Percentiles rank a stretch among this genome's conserved stretches.
These are phyloP conservation scores for Pseudevernia furfuracea DNA, from an alignment of 495 filamentous ascomycete species.

Conservation along the genomic window DNA sequence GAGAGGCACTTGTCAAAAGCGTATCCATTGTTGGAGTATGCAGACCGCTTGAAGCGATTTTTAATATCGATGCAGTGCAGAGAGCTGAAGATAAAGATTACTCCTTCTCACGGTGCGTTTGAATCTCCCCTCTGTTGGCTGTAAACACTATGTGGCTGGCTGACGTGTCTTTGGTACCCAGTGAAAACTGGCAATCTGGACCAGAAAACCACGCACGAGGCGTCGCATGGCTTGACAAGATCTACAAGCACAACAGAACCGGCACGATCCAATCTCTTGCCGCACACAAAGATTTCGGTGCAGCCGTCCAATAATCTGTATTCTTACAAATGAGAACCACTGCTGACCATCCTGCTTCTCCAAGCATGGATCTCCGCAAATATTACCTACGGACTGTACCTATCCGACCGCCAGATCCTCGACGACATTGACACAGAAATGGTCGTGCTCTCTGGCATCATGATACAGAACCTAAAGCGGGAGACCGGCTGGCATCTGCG, in stretches of 20 bases:
- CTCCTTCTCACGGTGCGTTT: conserved; percentile 35
- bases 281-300: conserved; percentile 45
- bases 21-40: conserved; percentile 46
- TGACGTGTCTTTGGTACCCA: neutral
- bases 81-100: conserved; percentile 46
- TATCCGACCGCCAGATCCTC: conserved; percentile 47
- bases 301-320: neutral
- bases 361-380: conserved; percentile 25
- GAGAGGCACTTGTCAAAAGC: conserved; percentile 46
- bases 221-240: conserved; percentile 40
- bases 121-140: neutral
- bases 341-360: neutral
- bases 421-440: conserved; percentile 48
- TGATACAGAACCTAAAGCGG: conserved; percentile 48
- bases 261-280: conserved; percentile 37
- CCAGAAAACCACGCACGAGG: conserved; percentile 41
- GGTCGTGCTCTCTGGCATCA: conserved; percentile 48
- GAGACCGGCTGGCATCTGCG: conserved; percentile 54
- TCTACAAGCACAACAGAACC: conserved; percentile 34
- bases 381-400: conserved; percentile 52
- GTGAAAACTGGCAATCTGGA: conserved; percentile 38
- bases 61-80: conserved; percentile 42
- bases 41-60: conserved; percentile 45
- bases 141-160: conserved; percentile 7
- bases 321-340: neutral